phyloP scores from a whole-genome alignment of 768 basidiomycete genomes.

The Naganishia randhawae region DNA sequence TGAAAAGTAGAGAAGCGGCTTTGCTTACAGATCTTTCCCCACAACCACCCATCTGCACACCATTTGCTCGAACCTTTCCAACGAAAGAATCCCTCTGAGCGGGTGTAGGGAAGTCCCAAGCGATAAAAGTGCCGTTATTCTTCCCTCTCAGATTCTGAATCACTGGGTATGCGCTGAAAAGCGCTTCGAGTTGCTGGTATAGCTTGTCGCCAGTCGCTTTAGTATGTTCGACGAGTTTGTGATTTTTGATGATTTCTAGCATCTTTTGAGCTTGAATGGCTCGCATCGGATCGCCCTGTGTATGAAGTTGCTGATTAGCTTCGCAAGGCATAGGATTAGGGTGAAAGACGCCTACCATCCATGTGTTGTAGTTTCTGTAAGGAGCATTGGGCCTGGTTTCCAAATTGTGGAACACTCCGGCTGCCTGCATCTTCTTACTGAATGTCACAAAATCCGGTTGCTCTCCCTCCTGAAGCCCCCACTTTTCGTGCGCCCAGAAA shows the following conservation, averaged over 20 bases:
- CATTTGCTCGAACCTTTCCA: conserved; percentile 42
- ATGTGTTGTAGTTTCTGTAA: conserved; percentile 51
- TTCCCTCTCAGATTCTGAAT: conserved; percentile 46
- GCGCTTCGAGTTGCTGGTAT: conserved; percentile 33
- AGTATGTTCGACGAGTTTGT: conserved; percentile 50
- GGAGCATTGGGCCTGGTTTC: conserved; percentile 49
- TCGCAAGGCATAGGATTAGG: no score
- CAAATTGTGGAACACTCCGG: conserved; percentile 51
- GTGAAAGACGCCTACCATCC: conserved; percentile 38
- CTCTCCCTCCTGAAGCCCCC: conserved; percentile 43
- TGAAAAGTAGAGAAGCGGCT: neutral
- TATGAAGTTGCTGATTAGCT: no score
- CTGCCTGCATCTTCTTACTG: conserved; percentile 53
- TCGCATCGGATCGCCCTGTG: conserved; percentile 51
- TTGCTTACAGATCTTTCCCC: conserved; percentile 31
- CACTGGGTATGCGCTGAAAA: conserved; percentile 33
- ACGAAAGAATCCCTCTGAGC: conserved; percentile 48
- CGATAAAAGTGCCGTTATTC: conserved; percentile 51
- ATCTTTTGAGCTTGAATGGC: conserved; percentile 51
- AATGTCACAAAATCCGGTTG: conserved; percentile 55
- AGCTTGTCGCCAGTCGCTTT: conserved; percentile 46
- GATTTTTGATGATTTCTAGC: conserved; percentile 49
- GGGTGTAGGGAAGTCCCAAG: conserved; percentile 49
- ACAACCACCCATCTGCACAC: conserved; percentile 52
- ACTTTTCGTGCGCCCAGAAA: conserved; percentile 55